Base-by-base conservation (phyloP, 2,329 filamentous ascomycete species). In the Lecanosticta acicola region DNA sequence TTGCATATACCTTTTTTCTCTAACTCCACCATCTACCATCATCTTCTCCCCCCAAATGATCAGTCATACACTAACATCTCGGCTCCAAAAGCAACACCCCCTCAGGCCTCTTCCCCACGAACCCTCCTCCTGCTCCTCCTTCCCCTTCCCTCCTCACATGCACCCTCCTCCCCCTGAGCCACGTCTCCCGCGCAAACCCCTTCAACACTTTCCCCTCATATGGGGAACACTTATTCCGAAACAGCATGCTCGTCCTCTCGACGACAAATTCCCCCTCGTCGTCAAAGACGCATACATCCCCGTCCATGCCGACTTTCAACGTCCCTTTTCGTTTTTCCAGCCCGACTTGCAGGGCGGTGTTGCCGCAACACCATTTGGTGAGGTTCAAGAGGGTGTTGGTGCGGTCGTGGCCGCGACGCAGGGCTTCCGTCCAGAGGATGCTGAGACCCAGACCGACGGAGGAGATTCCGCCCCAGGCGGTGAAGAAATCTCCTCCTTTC, bases 401-500 rank as follows among this genome's bases (percentile, higher is more conserved):
- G 48, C 65, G 65, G 7, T 72, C 65, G 24, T 75, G 68, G 35
- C 78, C 71, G 33, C 85, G 77, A 52, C 79, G 76, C 62, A 76
- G 73, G 24, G 85, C 77, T 36, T 88, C 82, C 0, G 87, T 90
- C 81, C 90, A 84, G 4, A 98, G 76, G 54, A 98, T 95, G 3
- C 88, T 87, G 3, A 98, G 76, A 0, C 93, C 93, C 1, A 98
- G 79, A 0, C 93, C 93, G 14, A 98, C 91, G 3, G 86, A 93
- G 3, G 87, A 91, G 61, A 98, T 95, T 11, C 93, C 93, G 43
- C 93, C 93, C 93, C 93, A 98, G 1, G 90, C 90, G 3, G 85
- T 81, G 70, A 97, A 93, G 76, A 98, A 97, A 70, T 97, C 87
- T 32, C 93, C 93, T 18, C 68, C 66, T 17, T 71, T 68, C 32